Conservation (phyloP, 352 stramenopile genomes). For the Phytophthora boehmeriae region DNA sequence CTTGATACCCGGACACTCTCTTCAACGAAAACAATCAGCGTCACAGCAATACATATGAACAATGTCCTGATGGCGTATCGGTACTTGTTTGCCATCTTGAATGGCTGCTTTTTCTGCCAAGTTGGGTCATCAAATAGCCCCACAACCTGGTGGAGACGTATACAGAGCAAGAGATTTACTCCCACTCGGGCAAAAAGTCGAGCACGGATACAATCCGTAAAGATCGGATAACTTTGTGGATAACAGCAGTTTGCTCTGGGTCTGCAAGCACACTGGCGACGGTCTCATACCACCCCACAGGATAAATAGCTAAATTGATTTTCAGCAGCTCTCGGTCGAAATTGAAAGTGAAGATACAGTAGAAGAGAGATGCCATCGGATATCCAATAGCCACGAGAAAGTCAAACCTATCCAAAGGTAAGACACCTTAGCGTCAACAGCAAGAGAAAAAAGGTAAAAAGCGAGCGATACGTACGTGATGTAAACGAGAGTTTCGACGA, state of each 20-base stretch:
- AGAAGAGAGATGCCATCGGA: constrained; percentile 27
- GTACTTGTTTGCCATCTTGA: constrained; percentile 5
- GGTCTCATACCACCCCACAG: constrained; percentile 19
- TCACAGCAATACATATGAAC: not conserved
- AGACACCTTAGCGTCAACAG: constrained; percentile 11
- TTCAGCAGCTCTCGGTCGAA: constrained; percentile 19
- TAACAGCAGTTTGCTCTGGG: constrained; percentile 15
- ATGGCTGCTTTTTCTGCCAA: not conserved
- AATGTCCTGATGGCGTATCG: not conserved
- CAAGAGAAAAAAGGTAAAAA: not conserved
- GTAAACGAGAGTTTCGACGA: constrained; percentile 9
- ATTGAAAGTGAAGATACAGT: constrained; percentile 31
- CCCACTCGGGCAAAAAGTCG: constrained; percentile 26
- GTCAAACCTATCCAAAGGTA: constrained; percentile 30
- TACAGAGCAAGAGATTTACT: constrained; percentile 18
- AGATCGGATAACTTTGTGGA: constrained; percentile 19
- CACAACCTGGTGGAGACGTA: constrained; percentile 9
- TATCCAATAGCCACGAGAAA: constrained; percentile 30
- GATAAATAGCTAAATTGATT: constrained; percentile 34
- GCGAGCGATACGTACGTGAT: not conserved
- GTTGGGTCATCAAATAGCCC: not conserved
- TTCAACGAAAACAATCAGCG: constrained; percentile 10
- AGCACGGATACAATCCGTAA: constrained; percentile 23
- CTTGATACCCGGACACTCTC: constrained; percentile 13
- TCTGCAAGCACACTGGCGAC: constrained; percentile 19